These are phyloP conservation scores for Fusarium guadeloupense DNA, from an alignment of 2,329 filamentous ascomycete genomes.

Conservation along the genomic window DNA sequence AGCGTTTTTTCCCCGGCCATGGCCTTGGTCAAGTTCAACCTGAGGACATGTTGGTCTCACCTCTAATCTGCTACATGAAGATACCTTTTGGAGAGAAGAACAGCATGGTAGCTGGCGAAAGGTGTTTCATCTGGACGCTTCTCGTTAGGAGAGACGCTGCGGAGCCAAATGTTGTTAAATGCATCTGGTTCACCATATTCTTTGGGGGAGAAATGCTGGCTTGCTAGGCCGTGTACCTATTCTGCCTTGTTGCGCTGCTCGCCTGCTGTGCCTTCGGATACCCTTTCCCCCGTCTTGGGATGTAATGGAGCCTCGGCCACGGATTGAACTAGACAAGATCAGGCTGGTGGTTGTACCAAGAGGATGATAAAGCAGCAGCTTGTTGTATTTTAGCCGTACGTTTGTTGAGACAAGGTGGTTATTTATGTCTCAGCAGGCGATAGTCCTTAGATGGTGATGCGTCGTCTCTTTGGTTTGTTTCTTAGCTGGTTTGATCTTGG, in stretches of 20 bases:
- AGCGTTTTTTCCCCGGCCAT: conserved; percentile 19
- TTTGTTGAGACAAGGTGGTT: conserved; percentile 46
- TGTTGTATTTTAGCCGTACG: conserved; percentile 54
- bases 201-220: conserved; percentile 36
- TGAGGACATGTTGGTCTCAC: conserved; percentile 12
- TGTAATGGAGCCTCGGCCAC: conserved; percentile 46
- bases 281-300: conserved; percentile 37
- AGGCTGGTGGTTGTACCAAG: conserved; percentile 45
- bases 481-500: conserved; percentile 53
- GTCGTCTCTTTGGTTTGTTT: conserved; percentile 47
- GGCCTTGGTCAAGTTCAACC: conserved; percentile 14
- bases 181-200: conserved; percentile 45
- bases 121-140: conserved; percentile 25
- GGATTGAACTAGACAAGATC: conserved; percentile 48
- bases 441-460: conserved; percentile 45
- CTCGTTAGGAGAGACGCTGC: conserved; percentile 27
- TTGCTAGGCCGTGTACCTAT: conserved; percentile 8
- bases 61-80: conserved; percentile 27
- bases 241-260: conserved; percentile 39
- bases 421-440: conserved; percentile 47
- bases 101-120: conserved; percentile 33
- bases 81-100: conserved; percentile 35
- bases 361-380: conserved; percentile 45
- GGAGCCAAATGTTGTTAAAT: conserved; percentile 36
- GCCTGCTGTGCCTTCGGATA: conserved; percentile 43